These are phyloP conservation scores for Bipolaris bicolor DNA, from an alignment of 2,329 filamentous ascomycete genomes.

Conservation along the genomic window DNA sequence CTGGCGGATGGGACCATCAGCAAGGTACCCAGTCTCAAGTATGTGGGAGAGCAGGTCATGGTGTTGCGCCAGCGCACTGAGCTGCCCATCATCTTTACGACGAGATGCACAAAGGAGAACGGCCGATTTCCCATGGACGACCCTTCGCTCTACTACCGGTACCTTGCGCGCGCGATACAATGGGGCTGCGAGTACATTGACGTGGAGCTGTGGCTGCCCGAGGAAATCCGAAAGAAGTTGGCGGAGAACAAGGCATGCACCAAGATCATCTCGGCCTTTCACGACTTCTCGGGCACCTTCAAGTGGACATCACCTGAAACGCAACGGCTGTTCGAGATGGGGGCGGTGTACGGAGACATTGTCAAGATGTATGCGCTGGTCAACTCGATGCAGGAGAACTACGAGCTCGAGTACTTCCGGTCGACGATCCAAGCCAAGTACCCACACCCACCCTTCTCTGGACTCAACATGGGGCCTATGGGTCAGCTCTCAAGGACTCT, in stretches of 20 bases:
- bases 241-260: slow-evolving; percentile 76
- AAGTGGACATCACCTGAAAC: slow-evolving; percentile 80
- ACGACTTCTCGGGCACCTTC: slow-evolving; percentile 84
- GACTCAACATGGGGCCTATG: slow-evolving; percentile 85
- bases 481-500: slow-evolving; percentile 83
- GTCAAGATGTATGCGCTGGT: slow-evolving; percentile 91
- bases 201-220: slow-evolving; percentile 85
- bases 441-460: slow-evolving; percentile 76
- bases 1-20: slow-evolving; percentile 63
- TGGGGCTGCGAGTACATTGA: slow-evolving; percentile 92
- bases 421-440: slow-evolving; percentile 74
- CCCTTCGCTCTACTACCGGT: slow-evolving; percentile 74
- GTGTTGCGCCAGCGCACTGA: slow-evolving; percentile 81
- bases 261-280: slow-evolving; percentile 89
- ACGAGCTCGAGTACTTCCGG: slow-evolving; percentile 88
- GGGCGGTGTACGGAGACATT: slow-evolving; percentile 78
- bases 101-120: slow-evolving; percentile 80
- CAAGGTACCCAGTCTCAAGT: slow-evolving; percentile 76
- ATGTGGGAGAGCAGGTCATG: slow-evolving; percentile 88
- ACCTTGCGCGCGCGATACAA: slow-evolving; percentile 82
- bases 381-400: slow-evolving; percentile 82
- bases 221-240: slow-evolving; percentile 71
- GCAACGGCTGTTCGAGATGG: slow-evolving; percentile 72
- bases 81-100: slow-evolving; percentile 89
- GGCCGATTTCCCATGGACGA: slow-evolving; percentile 85